Evolutionary conservation across 805 yeast species (phyloP).

Genomic region (Lipomyces yamadae): DNA sequence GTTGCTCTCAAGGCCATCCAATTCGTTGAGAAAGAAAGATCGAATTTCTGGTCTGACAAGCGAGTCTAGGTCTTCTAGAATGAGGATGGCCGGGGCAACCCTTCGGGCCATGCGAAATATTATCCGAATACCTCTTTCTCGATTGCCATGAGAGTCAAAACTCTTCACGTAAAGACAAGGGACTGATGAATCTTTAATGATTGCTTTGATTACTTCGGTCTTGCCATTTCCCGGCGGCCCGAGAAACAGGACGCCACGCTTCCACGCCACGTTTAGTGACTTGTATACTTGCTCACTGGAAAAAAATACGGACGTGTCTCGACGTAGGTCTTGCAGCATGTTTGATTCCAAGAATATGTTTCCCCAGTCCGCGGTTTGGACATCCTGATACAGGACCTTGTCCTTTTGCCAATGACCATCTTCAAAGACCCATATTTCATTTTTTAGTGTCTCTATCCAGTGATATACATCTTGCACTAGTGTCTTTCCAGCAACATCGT

Average conservation of each 20-base stretch:
- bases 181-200: slow-evolving; percentile 1
- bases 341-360: slow-evolving; percentile 3
- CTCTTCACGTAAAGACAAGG: slow-evolving; percentile 9
- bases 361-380: slow-evolving; percentile 1
- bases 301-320: slow-evolving; percentile 9
- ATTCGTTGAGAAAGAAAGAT: slow-evolving; percentile 6
- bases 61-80: slow-evolving; percentile 6
- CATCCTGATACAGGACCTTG: not conserved
- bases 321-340: not conserved
- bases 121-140: not conserved
- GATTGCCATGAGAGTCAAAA: not conserved
- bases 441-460: slow-evolving; percentile 5
- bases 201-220: slow-evolving; percentile 8
- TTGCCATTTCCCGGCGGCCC: slow-evolving; percentile 7
- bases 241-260: slow-evolving; percentile 1
- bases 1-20: slow-evolving; percentile 9
- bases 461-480: slow-evolving; percentile 7
- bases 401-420: slow-evolving; percentile 5
- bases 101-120: not conserved
- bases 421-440: slow-evolving; percentile 10
- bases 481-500: not conserved
- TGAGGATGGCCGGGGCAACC: slow-evolving; percentile 3
- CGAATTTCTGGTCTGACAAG: not conserved
- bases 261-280: slow-evolving; percentile 4
- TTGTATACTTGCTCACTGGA: slow-evolving; percentile 4